Evolutionary conservation across 2,329 filamentous ascomycete genomes (phyloP).

Genomic region (Aspergillus viridinutans): DNA sequence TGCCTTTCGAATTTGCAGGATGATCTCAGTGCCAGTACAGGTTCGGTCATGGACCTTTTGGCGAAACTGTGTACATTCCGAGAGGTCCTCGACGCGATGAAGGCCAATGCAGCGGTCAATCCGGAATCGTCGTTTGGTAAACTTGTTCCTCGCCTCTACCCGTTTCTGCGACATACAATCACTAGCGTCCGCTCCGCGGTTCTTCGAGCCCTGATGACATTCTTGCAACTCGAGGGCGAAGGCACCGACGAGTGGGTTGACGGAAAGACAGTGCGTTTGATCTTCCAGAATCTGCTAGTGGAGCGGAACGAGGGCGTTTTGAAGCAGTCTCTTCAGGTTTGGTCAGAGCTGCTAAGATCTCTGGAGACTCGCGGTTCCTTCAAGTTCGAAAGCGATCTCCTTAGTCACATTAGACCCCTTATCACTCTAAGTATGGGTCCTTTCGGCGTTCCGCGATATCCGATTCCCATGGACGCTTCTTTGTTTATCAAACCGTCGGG

Average conservation of each 20-base stretch:
- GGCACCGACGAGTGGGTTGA: conserved; percentile 86
- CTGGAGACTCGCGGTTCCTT: conserved; percentile 59
- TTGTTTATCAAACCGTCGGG: conserved; percentile 94
- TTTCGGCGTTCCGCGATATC: conserved; percentile 84
- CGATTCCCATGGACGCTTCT: conserved; percentile 83
- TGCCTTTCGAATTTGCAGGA: conserved; percentile 96
- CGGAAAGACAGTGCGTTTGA: conserved; percentile 77
- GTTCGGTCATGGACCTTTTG: conserved; percentile 95
- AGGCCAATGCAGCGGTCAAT: conserved; percentile 75
- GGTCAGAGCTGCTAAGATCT: conserved; percentile 70
- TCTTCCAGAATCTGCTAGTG: conserved; percentile 93
- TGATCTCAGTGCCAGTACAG: conserved; percentile 93
- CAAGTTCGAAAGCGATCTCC: conserved; percentile 68
- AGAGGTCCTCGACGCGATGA: conserved; percentile 90
- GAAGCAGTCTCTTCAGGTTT: conserved; percentile 78
- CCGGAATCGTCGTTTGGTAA: conserved; percentile 86
- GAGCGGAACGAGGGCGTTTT: conserved; percentile 84
- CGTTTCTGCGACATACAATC: conserved; percentile 94
- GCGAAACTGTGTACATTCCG: conserved; percentile 94
- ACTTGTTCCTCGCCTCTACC: conserved; percentile 88
- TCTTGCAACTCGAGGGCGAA: conserved; percentile 78
- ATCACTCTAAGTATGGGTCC: conserved; percentile 83
- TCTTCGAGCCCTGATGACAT: conserved; percentile 85
- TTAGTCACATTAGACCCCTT: conserved; percentile 71
- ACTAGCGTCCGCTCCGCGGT: conserved; percentile 92